A percentile compares a stretch with the other conserved stretches of the same genome.
Conservation (phyloP, 2,329 filamentous ascomycete genomes). For the Calonectria naviculata region DNA sequence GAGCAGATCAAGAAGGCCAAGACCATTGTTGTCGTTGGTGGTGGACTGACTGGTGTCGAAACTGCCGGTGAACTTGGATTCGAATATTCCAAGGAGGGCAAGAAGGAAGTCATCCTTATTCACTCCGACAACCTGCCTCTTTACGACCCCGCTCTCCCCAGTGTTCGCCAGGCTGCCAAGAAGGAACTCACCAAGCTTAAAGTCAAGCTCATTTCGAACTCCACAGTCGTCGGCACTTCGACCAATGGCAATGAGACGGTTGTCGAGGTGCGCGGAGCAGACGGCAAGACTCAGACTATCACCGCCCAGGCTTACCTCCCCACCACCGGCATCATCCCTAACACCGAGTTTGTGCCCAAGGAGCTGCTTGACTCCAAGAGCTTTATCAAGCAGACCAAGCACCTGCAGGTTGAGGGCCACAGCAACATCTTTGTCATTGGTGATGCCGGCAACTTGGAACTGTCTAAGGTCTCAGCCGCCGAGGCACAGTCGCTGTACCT, state of each 20-base stretch:
- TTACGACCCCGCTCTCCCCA: slow-evolving; percentile 42
- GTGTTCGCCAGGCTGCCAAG: slow-evolving; percentile 52
- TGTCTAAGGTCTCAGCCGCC: slow-evolving; percentile 43
- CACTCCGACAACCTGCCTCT: slow-evolving; percentile 53
- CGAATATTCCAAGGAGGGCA: slow-evolving; percentile 54
- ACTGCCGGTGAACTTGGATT: slow-evolving; percentile 62
- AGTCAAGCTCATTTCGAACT: slow-evolving; percentile 54
- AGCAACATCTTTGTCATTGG: slow-evolving; percentile 57
- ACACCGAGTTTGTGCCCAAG: slow-evolving; percentile 56
- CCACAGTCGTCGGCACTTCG: slow-evolving; percentile 47
- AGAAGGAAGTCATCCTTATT: slow-evolving; percentile 60
- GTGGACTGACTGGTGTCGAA: slow-evolving; percentile 62
- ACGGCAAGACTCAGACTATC: slow-evolving; percentile 51
- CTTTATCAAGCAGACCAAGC: slow-evolving; percentile 50
- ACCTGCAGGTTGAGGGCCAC: slow-evolving; percentile 49
- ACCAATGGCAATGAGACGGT: slow-evolving; percentile 40
- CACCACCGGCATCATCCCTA: slow-evolving; percentile 56
- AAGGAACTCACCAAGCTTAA: slow-evolving; percentile 56
- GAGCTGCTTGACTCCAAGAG: slow-evolving; percentile 47
- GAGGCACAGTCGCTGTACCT: slow-evolving; percentile 49
- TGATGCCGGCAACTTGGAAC: slow-evolving; percentile 56
- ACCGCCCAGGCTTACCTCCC: slow-evolving; percentile 59
- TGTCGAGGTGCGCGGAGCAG: slow-evolving; percentile 48
- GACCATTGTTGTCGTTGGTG: slow-evolving; percentile 63
- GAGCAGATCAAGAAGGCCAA: slow-evolving; percentile 53